Percentiles rank a stretch among this genome's conserved stretches.
Evolutionary conservation across 73 alveolate genomes (phyloP).

Genomic region (Tetrahymena borealis): DNA sequence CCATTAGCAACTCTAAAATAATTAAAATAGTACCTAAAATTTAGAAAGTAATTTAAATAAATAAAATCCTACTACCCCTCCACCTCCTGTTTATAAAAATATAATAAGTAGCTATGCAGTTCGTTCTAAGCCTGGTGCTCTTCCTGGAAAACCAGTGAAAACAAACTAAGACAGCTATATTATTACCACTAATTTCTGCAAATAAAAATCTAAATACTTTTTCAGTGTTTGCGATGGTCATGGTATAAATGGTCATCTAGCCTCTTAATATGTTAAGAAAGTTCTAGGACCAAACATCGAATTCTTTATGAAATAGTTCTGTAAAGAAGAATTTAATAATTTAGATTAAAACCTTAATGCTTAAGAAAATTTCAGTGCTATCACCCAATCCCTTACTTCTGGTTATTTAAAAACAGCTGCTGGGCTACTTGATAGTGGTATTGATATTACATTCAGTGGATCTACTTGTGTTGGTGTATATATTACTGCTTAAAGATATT

Average conservation of each 20-base stretch:
- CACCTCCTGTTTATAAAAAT: not conserved
- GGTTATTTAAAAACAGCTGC: slow-evolving; percentile 27
- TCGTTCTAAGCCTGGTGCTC: slow-evolving; percentile 20
- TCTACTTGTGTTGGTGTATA: slow-evolving; percentile 43
- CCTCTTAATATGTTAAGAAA: slow-evolving; percentile 20
- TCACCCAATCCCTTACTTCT: not conserved
- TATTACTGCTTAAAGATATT: slow-evolving; percentile 14
- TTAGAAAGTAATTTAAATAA: not conserved
- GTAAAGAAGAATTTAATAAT: not conserved
- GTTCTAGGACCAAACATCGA: not conserved
- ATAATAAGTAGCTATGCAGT: not conserved
- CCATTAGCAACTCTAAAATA: not conserved
- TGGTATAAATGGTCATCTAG: slow-evolving; percentile 44
- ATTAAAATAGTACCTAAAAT: not conserved
- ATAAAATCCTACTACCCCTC: not conserved
- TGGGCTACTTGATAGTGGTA: slow-evolving; percentile 31
- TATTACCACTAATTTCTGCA: slow-evolving; percentile 7
- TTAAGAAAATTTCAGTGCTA: not conserved
- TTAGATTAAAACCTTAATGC: slow-evolving; percentile 10
- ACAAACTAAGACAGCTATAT: slow-evolving; percentile 32
- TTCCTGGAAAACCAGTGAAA: slow-evolving; percentile 17
- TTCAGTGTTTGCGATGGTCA: slow-evolving; percentile 41
- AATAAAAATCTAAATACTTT: slow-evolving; percentile 22
- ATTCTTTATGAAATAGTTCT: not conserved
- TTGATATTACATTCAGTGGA: slow-evolving; percentile 49